A percentile compares a stretch with the other conserved stretches of the same genome.
Evolutionary conservation across 1,139 yeast genomes (phyloP).

Genomic region (Candida sanyaensis): DNA sequence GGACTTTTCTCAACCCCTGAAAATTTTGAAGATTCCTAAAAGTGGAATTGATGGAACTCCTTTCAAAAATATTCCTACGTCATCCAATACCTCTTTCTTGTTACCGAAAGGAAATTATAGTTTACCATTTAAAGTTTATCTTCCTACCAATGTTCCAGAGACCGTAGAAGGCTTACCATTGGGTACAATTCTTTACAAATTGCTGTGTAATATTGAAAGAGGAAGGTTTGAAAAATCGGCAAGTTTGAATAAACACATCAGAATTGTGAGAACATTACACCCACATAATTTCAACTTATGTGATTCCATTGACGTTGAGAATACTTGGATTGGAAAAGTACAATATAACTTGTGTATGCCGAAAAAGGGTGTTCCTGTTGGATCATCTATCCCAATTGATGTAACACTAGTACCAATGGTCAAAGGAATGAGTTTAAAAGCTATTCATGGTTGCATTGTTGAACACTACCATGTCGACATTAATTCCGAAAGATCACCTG

Average conservation of each 20-base stretch:
- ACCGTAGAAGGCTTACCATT: slow-evolving; percentile 65
- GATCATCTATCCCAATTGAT: slow-evolving; percentile 53
- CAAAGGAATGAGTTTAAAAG: slow-evolving; percentile 54
- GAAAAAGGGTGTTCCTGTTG: slow-evolving; percentile 61
- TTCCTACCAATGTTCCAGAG: slow-evolving; percentile 65
- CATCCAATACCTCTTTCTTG: slow-evolving; percentile 38
- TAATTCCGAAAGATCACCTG: slow-evolving; percentile 42
- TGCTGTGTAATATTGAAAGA: slow-evolving; percentile 57
- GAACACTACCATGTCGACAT: slow-evolving; percentile 47
- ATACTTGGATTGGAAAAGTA: slow-evolving; percentile 65
- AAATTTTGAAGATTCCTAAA: slow-evolving; percentile 27
- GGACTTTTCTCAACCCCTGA: slow-evolving; percentile 9
- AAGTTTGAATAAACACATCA: slow-evolving; percentile 29
- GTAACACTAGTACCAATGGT: slow-evolving; percentile 58
- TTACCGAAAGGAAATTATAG: slow-evolving; percentile 68
- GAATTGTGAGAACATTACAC: slow-evolving; percentile 52
- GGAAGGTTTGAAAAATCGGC: slow-evolving; percentile 50
- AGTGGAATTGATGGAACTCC: slow-evolving; percentile 51
- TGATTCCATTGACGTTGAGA: slow-evolving; percentile 60
- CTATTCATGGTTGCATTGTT: slow-evolving; percentile 49
- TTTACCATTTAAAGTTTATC: slow-evolving; percentile 55
- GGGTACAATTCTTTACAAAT: slow-evolving; percentile 56
- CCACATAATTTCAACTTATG: slow-evolving; percentile 50
- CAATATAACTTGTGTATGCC: slow-evolving; percentile 63
- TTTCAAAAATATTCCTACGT: slow-evolving; percentile 25